These are phyloP conservation scores for Aphanoascus verrucosus DNA, from an alignment of 2,329 filamentous ascomycete genomes.

Conservation along the genomic window DNA sequence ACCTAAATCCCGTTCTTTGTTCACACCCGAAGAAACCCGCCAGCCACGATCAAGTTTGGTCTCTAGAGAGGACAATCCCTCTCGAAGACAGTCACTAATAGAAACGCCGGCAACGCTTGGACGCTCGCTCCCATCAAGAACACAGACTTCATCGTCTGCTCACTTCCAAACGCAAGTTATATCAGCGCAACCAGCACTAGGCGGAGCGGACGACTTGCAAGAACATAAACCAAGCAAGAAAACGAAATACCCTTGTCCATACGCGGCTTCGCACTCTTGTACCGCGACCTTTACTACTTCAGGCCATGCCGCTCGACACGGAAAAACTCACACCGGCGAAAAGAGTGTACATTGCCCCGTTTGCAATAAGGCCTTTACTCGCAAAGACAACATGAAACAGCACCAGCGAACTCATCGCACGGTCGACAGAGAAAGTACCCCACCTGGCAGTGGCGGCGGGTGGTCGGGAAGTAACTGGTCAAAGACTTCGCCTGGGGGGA, in stretches of 20 bases:
- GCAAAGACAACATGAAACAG: conserved; percentile 62
- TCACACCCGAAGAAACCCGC: neutral
- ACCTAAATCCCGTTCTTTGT: neutral
- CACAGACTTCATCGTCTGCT: neutral
- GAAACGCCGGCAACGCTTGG: neutral
- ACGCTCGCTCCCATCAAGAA: neutral
- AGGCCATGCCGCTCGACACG: conserved; percentile 55
- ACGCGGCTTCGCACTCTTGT: conserved; percentile 50
- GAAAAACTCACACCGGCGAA: conserved; percentile 58
- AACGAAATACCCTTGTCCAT: conserved; percentile 56
- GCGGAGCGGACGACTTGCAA: conserved; percentile 20
- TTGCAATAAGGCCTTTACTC: conserved; percentile 57
- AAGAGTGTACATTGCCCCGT: conserved; percentile 58
- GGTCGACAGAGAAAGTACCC: conserved; percentile 1
- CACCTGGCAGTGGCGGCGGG: neutral
- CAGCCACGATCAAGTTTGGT: neutral
- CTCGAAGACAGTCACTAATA: neutral
- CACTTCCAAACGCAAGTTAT: conserved; percentile 18
- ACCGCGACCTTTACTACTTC: conserved; percentile 56
- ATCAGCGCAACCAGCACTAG: conserved; percentile 23
- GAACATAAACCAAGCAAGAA: conserved; percentile 35
- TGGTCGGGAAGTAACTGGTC: conserved; percentile 1
- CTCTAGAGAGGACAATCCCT: neutral
- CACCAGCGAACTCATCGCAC: conserved; percentile 50
- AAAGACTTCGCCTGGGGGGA: neutral